Evolutionary conservation across 768 basidiomycete genomes (phyloP).

Genomic region (Termitomyces heimii): DNA sequence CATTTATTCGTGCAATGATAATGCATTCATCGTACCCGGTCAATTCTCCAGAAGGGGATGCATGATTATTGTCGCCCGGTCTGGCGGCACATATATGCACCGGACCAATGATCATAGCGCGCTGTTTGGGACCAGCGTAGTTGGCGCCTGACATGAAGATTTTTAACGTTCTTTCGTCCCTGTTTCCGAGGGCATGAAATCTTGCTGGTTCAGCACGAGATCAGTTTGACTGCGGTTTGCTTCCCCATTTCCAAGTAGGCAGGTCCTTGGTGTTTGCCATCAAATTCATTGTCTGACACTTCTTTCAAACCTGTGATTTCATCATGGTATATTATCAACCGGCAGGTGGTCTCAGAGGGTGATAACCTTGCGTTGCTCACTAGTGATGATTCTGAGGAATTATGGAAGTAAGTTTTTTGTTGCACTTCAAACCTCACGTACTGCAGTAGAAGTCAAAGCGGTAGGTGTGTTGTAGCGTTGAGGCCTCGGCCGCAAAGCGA

Average conservation of each 20-base stretch:
- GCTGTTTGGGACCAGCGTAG: neutral
- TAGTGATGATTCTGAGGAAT: neutral
- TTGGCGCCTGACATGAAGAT: neutral
- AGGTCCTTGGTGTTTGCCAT: neutral
- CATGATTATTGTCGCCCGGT: neutral
- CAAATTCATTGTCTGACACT: neutral
- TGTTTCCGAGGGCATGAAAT: neutral
- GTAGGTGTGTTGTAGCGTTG: neutral
- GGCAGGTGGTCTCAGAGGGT: neutral
- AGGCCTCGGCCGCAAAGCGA: neutral
- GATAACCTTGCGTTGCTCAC: neutral
- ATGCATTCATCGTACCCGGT: neutral
- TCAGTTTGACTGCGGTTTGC: neutral
- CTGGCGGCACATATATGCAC: neutral
- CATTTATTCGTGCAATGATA: neutral
- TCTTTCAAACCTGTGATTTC: neutral
- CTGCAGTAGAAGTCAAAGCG: too few species aligned
- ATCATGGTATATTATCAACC: neutral
- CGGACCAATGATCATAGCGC: neutral
- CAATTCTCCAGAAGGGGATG: neutral
- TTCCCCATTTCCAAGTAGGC: neutral
- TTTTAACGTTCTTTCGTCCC: neutral
- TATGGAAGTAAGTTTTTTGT: neutral
- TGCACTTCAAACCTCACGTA: neutral
- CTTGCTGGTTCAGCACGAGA: neutral